A percentile compares a stretch with the other conserved stretches of the same genome.
Conservation (phyloP, 75 land plant genomes). For the Pseudotsuga menziesii region DNA sequence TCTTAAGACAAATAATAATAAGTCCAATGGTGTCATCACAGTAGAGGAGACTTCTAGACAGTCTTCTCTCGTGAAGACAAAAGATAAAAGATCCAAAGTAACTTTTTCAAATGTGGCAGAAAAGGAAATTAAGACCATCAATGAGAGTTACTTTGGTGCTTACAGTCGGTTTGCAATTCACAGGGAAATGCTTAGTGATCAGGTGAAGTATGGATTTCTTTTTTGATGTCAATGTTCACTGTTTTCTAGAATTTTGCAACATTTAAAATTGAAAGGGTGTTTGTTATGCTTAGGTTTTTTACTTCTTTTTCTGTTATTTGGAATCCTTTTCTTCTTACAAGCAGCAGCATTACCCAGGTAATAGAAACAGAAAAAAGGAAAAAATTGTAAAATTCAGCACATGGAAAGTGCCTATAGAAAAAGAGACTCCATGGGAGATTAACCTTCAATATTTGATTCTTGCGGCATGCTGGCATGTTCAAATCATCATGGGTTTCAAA, state of each 20-base stretch:
- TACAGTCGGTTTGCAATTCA: slow-evolving; percentile 92
- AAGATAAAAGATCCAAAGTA: slow-evolving; percentile 32
- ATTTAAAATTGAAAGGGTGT: background rate
- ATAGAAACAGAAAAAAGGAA: background rate
- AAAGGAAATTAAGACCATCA: slow-evolving; percentile 47
- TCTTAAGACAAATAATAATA: background rate
- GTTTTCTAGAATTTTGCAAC: background rate
- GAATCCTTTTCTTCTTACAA: background rate
- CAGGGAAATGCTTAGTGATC: slow-evolving; percentile 94
- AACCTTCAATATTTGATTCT: background rate
- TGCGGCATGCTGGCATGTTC: background rate
- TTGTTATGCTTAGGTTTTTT: background rate
- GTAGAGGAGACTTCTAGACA: background rate
- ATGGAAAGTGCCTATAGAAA: background rate
- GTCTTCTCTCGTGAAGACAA: slow-evolving; percentile 14
- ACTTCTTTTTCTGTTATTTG: background rate
- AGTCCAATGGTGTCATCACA: slow-evolving; percentile 6
- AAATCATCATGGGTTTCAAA: background rate
- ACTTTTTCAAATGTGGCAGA: slow-evolving; percentile 51
- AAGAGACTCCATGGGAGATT: background rate
- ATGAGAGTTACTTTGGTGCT: slow-evolving; percentile 76
- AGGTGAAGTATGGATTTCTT: slow-evolving; percentile 33
- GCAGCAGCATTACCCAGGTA: background rate
- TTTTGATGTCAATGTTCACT: background rate
- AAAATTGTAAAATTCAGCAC: background rate